Base-by-base conservation (phyloP, 176 grass and related monocot species). In the Cymbopogon citratus region DNA sequence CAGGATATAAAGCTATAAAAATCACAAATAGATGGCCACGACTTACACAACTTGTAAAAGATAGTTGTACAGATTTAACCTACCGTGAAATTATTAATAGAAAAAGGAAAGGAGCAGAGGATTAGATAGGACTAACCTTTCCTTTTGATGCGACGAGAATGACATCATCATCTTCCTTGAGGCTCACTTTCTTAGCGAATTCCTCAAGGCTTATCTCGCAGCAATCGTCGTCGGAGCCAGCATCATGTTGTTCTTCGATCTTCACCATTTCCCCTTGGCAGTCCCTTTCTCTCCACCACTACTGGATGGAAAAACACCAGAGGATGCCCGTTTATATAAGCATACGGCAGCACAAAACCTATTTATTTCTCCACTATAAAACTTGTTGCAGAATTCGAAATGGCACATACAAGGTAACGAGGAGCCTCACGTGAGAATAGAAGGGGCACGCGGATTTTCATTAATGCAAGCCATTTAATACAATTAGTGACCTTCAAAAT, bases 131-230 rank as follows among this genome's bases (percentile, higher is more conserved):
- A 80, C 80, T 73, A 73, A 97, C 81, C 26, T 35, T 27, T 62
- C 91, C 91, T 23, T 88, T 94, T 7, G 71, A 28, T 8, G 85
- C 84, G 9, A 93, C 73, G 3, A 97, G 16, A 49, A 89, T 29
- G 3, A 97, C 84, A 16, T 91, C 88, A 5, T 81, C 91, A 24
- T 54, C 69, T 75, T 69, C 40, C 70, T 79, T 74, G 5, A 78
- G 21, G 0, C 52, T 69, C 39, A 88, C 6, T n/a, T 88, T 88
- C 9, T 24, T 49, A 6, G 75, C 43, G 34, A 95, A 92, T 31
- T 92, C 90, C 0, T 59, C 35, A 2, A 25, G 34, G 44, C 80
- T 74, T 6, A 92, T 92, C 84, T 90, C 81, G 21, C 52, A 78
- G 70, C 89, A 94, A 13, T 94, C 84, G 6, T 85, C 92, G 7